Percentiles rank a stretch among this genome's conserved stretches.
These are phyloP conservation scores for Moesziomyces aphidis DNA, from an alignment of 1,284 basidiomycete genomes.

Conservation along the genomic window DNA sequence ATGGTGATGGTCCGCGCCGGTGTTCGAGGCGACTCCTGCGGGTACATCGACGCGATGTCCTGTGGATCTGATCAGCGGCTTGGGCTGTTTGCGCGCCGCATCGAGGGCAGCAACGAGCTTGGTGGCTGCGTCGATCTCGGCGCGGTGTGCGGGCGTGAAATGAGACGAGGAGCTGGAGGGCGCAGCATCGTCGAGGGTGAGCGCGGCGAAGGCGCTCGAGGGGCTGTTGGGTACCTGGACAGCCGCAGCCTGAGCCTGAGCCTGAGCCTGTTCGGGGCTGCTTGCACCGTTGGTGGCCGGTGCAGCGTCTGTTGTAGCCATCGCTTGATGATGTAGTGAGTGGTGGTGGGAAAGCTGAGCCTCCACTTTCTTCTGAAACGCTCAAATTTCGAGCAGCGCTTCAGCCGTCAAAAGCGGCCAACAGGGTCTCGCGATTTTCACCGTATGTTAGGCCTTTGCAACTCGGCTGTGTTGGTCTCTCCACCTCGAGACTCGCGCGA, in stretches of 20 bases:
- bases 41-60: conserved; percentile 20
- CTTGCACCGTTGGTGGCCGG: background rate
- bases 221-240: conserved; percentile 38
- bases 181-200: conserved; percentile 21
- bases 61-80: conserved; percentile 52
- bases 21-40: background rate
- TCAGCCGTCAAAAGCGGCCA: too few species aligned
- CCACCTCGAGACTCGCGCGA: conserved; percentile 1
- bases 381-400: background rate
- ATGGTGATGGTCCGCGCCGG: conserved; percentile 19
- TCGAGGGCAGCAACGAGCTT: conserved; percentile 42
- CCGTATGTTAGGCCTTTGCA: too few species aligned
- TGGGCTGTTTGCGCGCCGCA: conserved; percentile 19
- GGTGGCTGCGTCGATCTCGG: conserved; percentile 25
- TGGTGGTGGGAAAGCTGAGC: background rate
- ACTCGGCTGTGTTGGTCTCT: conserved; percentile 6
- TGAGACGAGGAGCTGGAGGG: conserved; percentile 7
- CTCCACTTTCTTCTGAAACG: background rate
- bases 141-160: conserved; percentile 14
- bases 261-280: background rate
- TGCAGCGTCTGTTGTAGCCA: background rate
- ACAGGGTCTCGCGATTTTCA: background rate
- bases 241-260: background rate
- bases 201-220: conserved; percentile 30
- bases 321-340: background rate